Percentiles rank a stretch among this genome's conserved stretches.
phyloP scores from a whole-genome alignment of 2,329 filamentous ascomycete species.

The Alternaria hordeiaustralica region DNA sequence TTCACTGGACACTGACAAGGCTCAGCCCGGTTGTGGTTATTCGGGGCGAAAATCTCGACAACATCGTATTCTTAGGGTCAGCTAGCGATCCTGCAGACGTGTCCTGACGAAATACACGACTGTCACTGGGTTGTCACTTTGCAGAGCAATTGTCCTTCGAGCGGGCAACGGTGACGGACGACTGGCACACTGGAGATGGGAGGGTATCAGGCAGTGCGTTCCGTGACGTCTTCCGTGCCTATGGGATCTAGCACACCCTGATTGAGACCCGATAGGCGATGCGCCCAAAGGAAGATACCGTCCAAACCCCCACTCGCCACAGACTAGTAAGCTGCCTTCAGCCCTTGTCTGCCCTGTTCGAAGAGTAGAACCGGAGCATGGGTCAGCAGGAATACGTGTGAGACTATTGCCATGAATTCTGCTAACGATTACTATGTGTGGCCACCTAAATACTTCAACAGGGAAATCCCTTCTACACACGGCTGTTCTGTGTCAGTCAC shows the following conservation, averaged over 20 bases:
- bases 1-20: background rate
- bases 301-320: background rate
- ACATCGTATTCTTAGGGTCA: background rate
- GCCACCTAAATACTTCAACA: background rate
- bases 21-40: background rate
- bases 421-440: background rate
- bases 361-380: background rate
- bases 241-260: background rate
- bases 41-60: background rate
- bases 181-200: background rate
- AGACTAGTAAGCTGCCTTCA: background rate
- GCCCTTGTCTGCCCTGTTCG: background rate
- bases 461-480: background rate
- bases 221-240: background rate
- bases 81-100: background rate
- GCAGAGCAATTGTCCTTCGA: background rate
- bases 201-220: background rate
- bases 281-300: background rate
- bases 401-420: background rate
- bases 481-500: background rate
- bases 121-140: background rate
- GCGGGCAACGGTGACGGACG: background rate
- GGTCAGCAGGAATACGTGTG: background rate
- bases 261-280: background rate
- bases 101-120: background rate